Percentiles rank a stretch among this genome's conserved stretches.
These are phyloP conservation scores for Canavalia gladiata DNA, from an alignment of 306 rosid genomes.

Conservation along the genomic window DNA sequence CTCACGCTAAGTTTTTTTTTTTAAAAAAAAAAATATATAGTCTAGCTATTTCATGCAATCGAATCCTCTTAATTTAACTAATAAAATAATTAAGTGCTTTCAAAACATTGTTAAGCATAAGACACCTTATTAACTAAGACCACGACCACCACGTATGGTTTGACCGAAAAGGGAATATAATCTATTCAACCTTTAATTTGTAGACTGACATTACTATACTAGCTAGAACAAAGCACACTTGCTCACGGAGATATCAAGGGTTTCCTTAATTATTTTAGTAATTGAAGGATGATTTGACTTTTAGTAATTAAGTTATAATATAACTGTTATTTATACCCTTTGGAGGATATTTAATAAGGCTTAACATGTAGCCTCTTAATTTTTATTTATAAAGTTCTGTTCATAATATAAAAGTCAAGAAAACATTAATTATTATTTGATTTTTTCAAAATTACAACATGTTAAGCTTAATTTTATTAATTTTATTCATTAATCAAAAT, in stretches of 20 bases:
- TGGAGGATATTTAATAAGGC: constrained; percentile 6
- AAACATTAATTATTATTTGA: no score
- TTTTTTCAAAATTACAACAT: no score
- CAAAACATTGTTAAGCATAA: constrained; percentile 31
- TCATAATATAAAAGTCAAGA: no score
- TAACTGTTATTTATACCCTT: background rate
- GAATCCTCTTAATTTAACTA: background rate
- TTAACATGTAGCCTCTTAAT: background rate
- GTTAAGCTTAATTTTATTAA: no score
- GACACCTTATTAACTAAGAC: constrained; percentile 15
- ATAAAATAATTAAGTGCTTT: background rate
- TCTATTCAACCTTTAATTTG: constrained; percentile 17
- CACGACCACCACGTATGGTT: constrained; percentile 29
- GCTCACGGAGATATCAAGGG: constrained; percentile 5
- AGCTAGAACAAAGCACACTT: constrained; percentile 18
- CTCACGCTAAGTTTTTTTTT: background rate
- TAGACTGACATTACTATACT: constrained; percentile 38
- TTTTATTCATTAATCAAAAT: no score
- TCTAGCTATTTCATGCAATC: background rate
- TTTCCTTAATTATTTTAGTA: constrained; percentile 31
- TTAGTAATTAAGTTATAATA: background rate
- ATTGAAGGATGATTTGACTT: constrained; percentile 50
- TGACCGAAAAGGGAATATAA: constrained; percentile 18
- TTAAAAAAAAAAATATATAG: background rate
- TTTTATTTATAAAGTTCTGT: no score